These are phyloP conservation scores for Hypoxylon fuscum DNA, from an alignment of 495 filamentous ascomycete genomes.

Conservation along the genomic window DNA sequence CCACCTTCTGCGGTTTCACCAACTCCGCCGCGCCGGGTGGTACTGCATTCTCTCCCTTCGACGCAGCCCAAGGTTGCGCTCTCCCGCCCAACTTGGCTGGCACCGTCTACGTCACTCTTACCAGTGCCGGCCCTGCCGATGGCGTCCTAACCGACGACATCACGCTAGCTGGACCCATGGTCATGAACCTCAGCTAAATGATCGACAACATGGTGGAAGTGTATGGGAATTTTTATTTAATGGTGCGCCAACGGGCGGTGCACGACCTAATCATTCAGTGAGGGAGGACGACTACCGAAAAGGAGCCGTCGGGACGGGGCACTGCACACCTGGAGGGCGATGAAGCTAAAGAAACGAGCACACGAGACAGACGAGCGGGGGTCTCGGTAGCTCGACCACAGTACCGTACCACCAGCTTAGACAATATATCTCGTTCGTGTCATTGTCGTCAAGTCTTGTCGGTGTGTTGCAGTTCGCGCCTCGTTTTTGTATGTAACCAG, in stretches of 20 bases:
- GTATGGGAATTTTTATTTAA: conserved; percentile 18
- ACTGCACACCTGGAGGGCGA: not conserved
- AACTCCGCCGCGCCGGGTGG: conserved; percentile 60
- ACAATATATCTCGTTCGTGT: conserved; percentile 41
- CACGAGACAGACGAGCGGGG: conserved; percentile 23
- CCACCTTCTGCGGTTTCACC: conserved; percentile 66
- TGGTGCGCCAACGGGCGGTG: conserved; percentile 12
- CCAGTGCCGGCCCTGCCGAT: conserved; percentile 52
- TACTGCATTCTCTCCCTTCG: conserved; percentile 61
- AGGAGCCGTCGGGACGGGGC: conserved; percentile 13
- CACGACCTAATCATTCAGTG: conserved; percentile 16
- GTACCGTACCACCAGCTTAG: conserved; percentile 40
- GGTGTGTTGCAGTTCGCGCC: conserved; percentile 16
- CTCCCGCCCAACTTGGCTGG: conserved; percentile 62
- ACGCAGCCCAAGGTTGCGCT: conserved; percentile 55
- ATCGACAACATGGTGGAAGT: conserved; percentile 2
- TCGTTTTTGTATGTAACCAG: conserved; percentile 17
- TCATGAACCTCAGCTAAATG: conserved; percentile 59
- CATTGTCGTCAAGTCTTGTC: not conserved
- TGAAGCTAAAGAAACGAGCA: conserved; percentile 16
- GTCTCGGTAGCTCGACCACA: conserved; percentile 37
- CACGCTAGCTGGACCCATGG: conserved; percentile 61
- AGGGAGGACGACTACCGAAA: no score
- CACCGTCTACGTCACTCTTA: conserved; percentile 63
- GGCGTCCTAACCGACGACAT: conserved; percentile 60